Base-by-base conservation (phyloP, 306 rosid species). In the Cucumis sativus region DNA sequence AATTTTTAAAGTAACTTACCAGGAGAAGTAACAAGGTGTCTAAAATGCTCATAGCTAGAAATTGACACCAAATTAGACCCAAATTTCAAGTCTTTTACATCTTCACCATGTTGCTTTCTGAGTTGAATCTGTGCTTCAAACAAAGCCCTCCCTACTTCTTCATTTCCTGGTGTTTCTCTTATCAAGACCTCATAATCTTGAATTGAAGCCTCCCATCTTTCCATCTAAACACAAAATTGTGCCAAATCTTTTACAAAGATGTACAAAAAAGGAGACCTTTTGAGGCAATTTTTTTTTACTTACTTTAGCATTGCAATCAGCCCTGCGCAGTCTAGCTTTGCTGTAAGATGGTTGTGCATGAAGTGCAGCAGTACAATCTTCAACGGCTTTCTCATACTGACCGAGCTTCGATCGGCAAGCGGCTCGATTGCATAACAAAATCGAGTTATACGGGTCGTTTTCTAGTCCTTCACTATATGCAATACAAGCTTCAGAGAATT, bases 361-460 rank as follows among this genome's bases (percentile, higher is more conserved):
- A 61, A 96, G 98, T 52, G 99, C 97, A 9, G 89, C 83, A 41
- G 84, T 83, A 82, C 99, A 96, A 80, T 96, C 99, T 78, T 96
- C 99, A 70, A 92, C 84, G 70, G 98, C 99, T 86, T 91, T 96
- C 79, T 96, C 99, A 8, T 82, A 91, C 78, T 91, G 99, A 11
- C 91, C 89, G 1, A 96, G 88, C 83, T 96, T 96, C 16, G 96
- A 91, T 25, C 93, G 99, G 78, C 98, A 89, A 6, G 99, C 98
- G 33, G 97, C 99, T 78, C 99, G 89, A 81, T 96, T 96, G 88
- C 96, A 91, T 62, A 92, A 80, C 56, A 96, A 83, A 70, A 96
- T 90, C 2, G 99, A 85, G 84, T 91, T 96, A 86, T 79, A 59
- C 1, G 89, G 88, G 77, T 92, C 93, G 65, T 87, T 80, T 43